Percentiles rank a stretch among this genome's conserved stretches.
These are phyloP conservation scores for Schizonepeta tenuifolia DNA, from an alignment of 257 asterid species.

Conservation along the genomic window DNA sequence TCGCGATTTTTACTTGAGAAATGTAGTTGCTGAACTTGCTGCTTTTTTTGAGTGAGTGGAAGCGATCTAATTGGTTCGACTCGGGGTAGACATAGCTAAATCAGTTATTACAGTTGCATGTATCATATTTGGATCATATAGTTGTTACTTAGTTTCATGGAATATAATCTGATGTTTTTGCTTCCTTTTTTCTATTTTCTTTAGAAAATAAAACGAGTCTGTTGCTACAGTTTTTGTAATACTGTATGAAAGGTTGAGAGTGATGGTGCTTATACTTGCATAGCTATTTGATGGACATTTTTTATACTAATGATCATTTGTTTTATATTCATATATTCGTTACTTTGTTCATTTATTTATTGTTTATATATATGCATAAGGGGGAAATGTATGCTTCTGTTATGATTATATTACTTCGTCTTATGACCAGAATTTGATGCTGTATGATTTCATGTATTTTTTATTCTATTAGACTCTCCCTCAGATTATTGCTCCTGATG, in stretches of 20 bases:
- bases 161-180: neutral
- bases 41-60: neutral
- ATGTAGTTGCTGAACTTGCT: neutral
- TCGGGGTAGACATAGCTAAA: neutral
- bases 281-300: conserved; percentile 14
- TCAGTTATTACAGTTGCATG: neutral
- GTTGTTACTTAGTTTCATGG: neutral
- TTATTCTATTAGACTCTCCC: conserved; percentile 2
- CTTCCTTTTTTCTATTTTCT: neutral
- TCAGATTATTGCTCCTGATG: conserved; percentile 34
- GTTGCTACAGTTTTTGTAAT: neutral
- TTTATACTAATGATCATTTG: neutral
- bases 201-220: neutral
- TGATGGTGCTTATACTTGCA: neutral
- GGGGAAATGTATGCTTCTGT: neutral
- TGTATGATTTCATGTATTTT: neutral
- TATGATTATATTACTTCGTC: neutral
- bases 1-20: neutral
- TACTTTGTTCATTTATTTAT: too few species aligned
- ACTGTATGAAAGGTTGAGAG: too few species aligned
- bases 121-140: neutral
- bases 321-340: neutral
- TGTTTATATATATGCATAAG: too few species aligned
- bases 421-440: neutral
- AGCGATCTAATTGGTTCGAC: neutral